These are phyloP conservation scores for Tolypocladium endophyticum DNA, from an alignment of 2,329 filamentous ascomycete genomes.

Conservation along the genomic window DNA sequence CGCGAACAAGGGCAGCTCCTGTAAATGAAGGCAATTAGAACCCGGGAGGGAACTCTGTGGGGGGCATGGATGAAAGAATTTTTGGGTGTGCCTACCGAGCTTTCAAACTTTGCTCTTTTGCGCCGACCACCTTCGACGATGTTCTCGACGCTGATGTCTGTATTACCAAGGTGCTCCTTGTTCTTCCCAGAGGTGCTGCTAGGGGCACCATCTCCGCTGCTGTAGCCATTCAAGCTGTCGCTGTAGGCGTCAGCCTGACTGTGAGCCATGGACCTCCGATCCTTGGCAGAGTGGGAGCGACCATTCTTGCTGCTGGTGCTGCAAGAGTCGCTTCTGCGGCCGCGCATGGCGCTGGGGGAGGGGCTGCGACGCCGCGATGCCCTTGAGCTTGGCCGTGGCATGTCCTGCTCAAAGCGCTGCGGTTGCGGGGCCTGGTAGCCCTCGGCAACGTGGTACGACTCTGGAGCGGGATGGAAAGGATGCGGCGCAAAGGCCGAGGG, in stretches of 20 bases:
- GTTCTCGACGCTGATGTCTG: conserved; percentile 95
- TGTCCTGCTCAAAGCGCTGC: conserved; percentile 46
- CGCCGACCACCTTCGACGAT: conserved; percentile 94
- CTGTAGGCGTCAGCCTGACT: conserved; percentile 47
- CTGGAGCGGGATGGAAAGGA: conserved; percentile 40
- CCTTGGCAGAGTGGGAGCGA: conserved; percentile 60
- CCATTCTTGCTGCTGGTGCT: conserved; percentile 52
- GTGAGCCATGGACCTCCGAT: conserved; percentile 37
- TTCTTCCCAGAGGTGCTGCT: conserved; percentile 62
- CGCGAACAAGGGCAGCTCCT: conserved; percentile 94
- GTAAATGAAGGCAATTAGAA: conserved; percentile 20
- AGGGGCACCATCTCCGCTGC: conserved; percentile 75
- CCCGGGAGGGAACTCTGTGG: background rate
- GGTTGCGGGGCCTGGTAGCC: conserved; percentile 40
- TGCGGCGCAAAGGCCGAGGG: conserved; percentile 35
- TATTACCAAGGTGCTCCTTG: conserved; percentile 83
- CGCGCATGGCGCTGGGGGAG: conserved; percentile 59
- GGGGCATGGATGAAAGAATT: background rate
- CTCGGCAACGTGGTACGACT: conserved; percentile 34
- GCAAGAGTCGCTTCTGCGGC: conserved; percentile 67
- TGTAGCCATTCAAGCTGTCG: conserved; percentile 66
- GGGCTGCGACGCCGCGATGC: conserved; percentile 67
- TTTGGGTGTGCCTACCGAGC: conserved; percentile 63
- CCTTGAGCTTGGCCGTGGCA: conserved; percentile 59
- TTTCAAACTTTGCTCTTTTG: conserved; percentile 91